Conservation (phyloP, 441 rosid genomes). For the Corymbia calophylla region DNA sequence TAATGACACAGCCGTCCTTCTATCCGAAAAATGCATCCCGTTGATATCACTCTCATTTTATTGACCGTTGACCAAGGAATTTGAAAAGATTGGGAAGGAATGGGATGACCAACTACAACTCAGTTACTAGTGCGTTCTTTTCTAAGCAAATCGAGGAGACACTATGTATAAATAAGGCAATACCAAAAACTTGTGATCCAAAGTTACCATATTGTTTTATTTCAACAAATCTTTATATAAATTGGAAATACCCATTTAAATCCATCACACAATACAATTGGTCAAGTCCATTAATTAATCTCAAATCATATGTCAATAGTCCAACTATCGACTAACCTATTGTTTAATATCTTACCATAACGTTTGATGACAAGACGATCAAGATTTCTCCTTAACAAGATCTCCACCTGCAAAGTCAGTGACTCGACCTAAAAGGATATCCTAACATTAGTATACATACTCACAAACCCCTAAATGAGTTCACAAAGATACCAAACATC, state of each 20-base stretch:
- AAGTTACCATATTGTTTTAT: neutral
- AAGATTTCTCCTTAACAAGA: neutral
- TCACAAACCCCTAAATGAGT: neutral
- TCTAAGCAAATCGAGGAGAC: neutral
- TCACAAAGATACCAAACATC: neutral
- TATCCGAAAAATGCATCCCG: rapidly evolving
- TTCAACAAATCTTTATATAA: neutral
- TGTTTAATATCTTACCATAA: neutral
- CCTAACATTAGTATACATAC: no score
- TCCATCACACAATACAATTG: neutral
- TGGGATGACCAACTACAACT: neutral
- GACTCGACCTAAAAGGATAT: neutral
- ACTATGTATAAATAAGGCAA: neutral
- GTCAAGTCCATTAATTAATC: neutral
- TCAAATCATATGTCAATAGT: neutral
- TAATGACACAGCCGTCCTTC: neutral
- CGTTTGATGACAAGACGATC: neutral
- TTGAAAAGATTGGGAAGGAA: neutral
- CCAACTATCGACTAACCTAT: no score
- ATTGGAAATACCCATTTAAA: neutral
- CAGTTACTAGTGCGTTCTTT: neutral
- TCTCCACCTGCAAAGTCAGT: neutral
- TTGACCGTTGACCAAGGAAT: neutral
- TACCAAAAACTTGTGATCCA: neutral
- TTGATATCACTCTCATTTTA: no score